A percentile compares a stretch with the other conserved stretches of the same genome.
These are phyloP conservation scores for Fusarium citri DNA, from an alignment of 2,329 filamentous ascomycete genomes.

Conservation along the genomic window DNA sequence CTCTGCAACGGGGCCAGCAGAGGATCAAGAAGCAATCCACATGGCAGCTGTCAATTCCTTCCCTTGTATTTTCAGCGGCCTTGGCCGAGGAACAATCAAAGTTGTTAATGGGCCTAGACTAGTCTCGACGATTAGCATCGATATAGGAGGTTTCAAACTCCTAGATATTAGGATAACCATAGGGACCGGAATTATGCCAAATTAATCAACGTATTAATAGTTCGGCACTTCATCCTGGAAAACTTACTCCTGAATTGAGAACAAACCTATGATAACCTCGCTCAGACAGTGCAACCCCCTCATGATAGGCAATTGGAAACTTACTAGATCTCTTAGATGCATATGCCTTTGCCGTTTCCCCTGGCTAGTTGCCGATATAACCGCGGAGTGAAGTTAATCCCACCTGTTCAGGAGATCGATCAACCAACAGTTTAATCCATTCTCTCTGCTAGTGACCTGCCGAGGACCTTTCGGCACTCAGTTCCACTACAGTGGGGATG, in stretches of 20 bases:
- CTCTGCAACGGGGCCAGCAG: background rate
- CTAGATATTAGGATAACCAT: constrained; percentile 1
- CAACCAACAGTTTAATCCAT: constrained; percentile 8
- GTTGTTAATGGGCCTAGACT: background rate
- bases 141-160: constrained; percentile 12
- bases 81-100: constrained; percentile 11
- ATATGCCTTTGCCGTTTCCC: constrained; percentile 8
- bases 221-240: background rate
- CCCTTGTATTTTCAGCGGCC: background rate
- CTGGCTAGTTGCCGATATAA: constrained; percentile 24
- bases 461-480: constrained; percentile 11
- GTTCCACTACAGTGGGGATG: constrained; percentile 14
- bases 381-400: constrained; percentile 21
- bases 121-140: background rate
- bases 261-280: background rate
- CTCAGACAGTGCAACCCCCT: background rate
- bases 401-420: constrained; percentile 12
- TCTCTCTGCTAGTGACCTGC: background rate
- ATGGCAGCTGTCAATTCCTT: constrained; percentile 17
- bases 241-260: background rate
- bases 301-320: constrained; percentile 2
- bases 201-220: background rate
- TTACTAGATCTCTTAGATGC: background rate
- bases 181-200: constrained; percentile 9
- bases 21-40: constrained; percentile 9